Base-by-base conservation (phyloP, 2,329 filamentous ascomycete species). In the Xylariaceae sp. region DNA sequence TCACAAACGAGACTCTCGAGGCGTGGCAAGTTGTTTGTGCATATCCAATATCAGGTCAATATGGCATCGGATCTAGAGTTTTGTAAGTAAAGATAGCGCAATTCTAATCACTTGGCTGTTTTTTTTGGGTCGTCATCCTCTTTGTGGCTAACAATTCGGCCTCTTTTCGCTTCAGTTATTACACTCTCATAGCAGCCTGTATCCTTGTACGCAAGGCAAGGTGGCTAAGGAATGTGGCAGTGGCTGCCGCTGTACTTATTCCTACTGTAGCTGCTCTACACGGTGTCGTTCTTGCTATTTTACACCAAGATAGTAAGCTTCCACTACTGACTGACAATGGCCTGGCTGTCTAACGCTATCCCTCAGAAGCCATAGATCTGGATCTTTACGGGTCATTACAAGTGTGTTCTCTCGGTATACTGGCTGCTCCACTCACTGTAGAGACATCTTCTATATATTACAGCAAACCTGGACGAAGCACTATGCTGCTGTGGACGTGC, bases 371-470 rank as follows among this genome's bases (percentile, higher is more conserved):
- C 11, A 72, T 84, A 13, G 81, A 85, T 52, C 76, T 86, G 73
- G 82, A 86, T 50, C 66, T 85, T 3, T 86, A 76, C 42, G 82
- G 82, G 1, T 79, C 80, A 8, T 83, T 85, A 46, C 82, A 86
- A 49, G 57, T 85, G 0, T 85, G 81, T 43, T 72, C 81, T 0
- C 80, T 86, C 30, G 81, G 79, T 11, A 79, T 85, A 13, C 51
- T 86, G 3, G 77, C 78, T 1, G 81, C 78, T 4, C 82, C 81
- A 0, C 69, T 80, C 0, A 83, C 80, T 0, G 79, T 81, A 18
- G 70, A 73, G 45, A 59, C 81, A 33, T 85, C 81, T 2, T 63
- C 63, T 12, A 85, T 81, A 0, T 85, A 85, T 53, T 85, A 83
- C 55, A 69, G 78, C 39, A 72, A 76, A 17, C 77, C 76, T 0